Evolutionary conservation across 73 alveolate genomes (phyloP).

Genomic region (Tetrahymena thermophila): DNA sequence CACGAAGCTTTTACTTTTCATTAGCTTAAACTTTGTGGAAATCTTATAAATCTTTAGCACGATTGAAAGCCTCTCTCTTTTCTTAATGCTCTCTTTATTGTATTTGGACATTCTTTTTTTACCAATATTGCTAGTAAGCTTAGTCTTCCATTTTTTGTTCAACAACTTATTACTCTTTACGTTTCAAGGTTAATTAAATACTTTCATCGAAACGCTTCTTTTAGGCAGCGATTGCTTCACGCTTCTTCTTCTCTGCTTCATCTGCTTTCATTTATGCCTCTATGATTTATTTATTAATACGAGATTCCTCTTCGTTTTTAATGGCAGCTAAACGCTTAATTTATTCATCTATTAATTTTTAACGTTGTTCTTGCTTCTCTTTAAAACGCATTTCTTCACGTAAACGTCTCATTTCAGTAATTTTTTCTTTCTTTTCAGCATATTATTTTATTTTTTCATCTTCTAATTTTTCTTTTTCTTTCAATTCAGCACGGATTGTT

Average conservation of each 20-base stretch:
- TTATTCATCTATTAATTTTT: conserved; percentile 68
- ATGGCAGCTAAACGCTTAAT: conserved; percentile 43
- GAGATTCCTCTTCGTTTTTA: conserved; percentile 58
- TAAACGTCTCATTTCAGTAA: conserved; percentile 63
- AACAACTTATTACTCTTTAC: conserved; percentile 51
- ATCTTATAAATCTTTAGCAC: neutral
- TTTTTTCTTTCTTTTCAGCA: conserved; percentile 67
- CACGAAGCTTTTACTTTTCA: conserved; percentile 56
- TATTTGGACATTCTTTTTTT: neutral
- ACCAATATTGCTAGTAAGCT: neutral
- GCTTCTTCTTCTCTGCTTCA: conserved; percentile 57
- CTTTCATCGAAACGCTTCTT: conserved; percentile 11
- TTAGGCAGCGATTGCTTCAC: conserved; percentile 62
- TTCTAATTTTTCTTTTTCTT: conserved; percentile 69
- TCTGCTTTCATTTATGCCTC: conserved; percentile 80
- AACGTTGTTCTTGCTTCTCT: conserved; percentile 65
- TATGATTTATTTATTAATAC: conserved; percentile 47
- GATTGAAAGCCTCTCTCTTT: neutral
- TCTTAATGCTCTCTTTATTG: neutral
- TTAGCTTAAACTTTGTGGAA: neutral
- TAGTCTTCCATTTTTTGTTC: conserved; percentile 43
- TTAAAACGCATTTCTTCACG: conserved; percentile 60
- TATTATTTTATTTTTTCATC: conserved; percentile 74
- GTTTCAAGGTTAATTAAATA: conserved; percentile 15
- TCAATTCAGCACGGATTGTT: conserved; percentile 35